These are phyloP conservation scores for Carex parvula DNA, from an alignment of 176 grass and related monocot genomes.

Conservation along the genomic window DNA sequence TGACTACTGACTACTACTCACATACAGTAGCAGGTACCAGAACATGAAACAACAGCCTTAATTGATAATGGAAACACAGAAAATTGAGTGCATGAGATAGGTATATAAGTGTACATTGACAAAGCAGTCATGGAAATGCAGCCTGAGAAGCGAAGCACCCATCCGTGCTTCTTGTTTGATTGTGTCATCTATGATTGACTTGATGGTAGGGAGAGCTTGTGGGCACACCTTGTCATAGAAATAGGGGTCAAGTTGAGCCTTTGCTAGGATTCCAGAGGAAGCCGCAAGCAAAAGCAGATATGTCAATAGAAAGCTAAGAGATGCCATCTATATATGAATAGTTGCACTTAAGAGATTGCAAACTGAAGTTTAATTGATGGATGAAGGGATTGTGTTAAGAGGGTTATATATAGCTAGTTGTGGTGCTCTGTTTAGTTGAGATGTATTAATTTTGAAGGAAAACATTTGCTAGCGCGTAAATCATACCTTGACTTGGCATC, in stretches of 20 bases:
- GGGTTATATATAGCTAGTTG: conserved; percentile 20
- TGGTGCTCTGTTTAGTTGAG: conserved; percentile 7
- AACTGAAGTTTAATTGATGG: neutral
- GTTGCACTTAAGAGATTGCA: neutral
- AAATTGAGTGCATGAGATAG: neutral
- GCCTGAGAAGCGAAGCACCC: conserved; percentile 73
- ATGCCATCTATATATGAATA: conserved; percentile 8
- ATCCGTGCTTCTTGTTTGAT: conserved; percentile 54
- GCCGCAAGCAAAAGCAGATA: conserved; percentile 27
- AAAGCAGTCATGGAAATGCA: conserved; percentile 94
- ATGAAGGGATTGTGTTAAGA: neutral
- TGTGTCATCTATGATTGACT: conserved; percentile 35
- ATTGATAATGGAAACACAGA: neutral
- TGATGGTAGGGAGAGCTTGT: conserved; percentile 50
- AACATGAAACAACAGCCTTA: neutral
- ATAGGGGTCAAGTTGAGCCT: conserved; percentile 37
- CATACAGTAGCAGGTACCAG: neutral
- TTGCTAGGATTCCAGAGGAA: conserved; percentile 15
- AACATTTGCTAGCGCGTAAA: neutral
- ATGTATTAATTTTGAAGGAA: neutral
- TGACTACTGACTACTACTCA: no score
- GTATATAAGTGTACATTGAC: conserved; percentile 35
- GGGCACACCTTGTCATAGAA: conserved; percentile 72
- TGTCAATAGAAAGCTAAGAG: conserved; percentile 7
- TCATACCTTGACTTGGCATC: conserved; percentile 15